Evolutionary conservation across 345 rosid species (phyloP), one percentile per base, ranked within the genome.

Genomic region (Carallia pectinifolia): DNA sequence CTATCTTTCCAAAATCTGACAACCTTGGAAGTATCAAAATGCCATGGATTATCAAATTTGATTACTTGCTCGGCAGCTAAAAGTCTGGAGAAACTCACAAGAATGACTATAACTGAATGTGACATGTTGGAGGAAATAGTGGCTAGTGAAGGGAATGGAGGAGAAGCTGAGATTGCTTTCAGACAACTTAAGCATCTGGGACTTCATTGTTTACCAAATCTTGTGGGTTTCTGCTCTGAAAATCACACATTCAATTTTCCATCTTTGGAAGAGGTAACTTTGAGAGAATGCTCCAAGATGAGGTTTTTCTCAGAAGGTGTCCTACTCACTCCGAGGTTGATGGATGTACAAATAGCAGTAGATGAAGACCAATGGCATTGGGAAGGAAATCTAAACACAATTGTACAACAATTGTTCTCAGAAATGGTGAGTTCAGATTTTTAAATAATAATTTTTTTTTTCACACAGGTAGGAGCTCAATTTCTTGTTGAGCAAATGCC

Each of bases 41-140:
- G 85, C 15, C 13, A 73, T 7, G 64, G 16, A 52, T 48, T 76
- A 39, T 1, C 19, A 5, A 13, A 38, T 29, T 72, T 81, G 40
- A 6, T 75, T 4, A 27, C 62, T 13, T 5, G 50, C 37, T 56
- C 73, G 16, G 40, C 62, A 0, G 81, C 81, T 19, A 65, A 70
- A 71, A 66, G 67, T 53, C n/a, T 73, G 6, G 54, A 38, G 59
- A 34, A 58, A 5, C 80, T 78, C 13, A 17, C 27, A 19, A 66
- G 13, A 37, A 27, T 78, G 65, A 69, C 17, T 4, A 36, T 81
- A 31, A 12, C 10, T 12, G 64, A 69, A 6, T 81, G 82, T 40
- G 8, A 72, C 17, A 39, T 30, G 59, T 12, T 81, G 2, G 36
- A 30, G n/a, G 69, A 78, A 39, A 54, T 78, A 6, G 56, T 76